These are phyloP conservation scores for Yamadazyma ubonensis DNA, from an alignment of 805 yeast species.

Conservation along the genomic window DNA sequence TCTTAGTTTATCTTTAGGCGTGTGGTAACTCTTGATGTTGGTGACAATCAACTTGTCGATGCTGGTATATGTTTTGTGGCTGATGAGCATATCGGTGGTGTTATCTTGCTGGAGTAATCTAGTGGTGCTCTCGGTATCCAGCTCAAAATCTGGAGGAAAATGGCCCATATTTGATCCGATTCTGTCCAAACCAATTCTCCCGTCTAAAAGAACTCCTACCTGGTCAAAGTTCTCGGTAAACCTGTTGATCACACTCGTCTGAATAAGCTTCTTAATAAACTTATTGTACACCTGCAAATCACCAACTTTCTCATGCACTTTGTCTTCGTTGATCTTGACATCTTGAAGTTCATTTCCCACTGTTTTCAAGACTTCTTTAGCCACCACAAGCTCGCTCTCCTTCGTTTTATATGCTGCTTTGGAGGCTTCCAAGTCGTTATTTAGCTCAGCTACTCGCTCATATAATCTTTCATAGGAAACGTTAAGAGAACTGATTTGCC, in stretches of 20 bases:
- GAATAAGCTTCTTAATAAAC: constrained; percentile 11
- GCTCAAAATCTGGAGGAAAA: neutral
- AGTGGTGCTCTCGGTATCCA: constrained; percentile 12
- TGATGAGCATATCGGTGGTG: constrained; percentile 8
- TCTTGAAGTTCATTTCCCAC: constrained; percentile 6
- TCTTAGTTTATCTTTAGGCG: constrained; percentile 7
- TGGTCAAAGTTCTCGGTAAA: constrained; percentile 10
- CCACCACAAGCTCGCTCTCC: constrained; percentile 7
- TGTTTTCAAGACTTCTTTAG: constrained; percentile 10
- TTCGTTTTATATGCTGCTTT: constrained; percentile 1
- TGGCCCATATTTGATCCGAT: neutral
- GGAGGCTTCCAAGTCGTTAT: neutral
- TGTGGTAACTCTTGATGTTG: constrained; percentile 1
- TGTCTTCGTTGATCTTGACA: constrained; percentile 4
- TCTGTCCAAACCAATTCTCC: neutral
- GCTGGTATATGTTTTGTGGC: constrained; percentile 4
- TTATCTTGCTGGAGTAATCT: constrained; percentile 8
- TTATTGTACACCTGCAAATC: constrained; percentile 11
- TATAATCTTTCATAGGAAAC: neutral
- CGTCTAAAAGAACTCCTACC: constrained; percentile 13
- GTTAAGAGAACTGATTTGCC: neutral
- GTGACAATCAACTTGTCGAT: constrained; percentile 6
- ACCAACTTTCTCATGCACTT: constrained; percentile 2
- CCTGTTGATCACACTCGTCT: constrained; percentile 9
- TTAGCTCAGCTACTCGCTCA: constrained; percentile 5